Conservation (phyloP, 2,329 filamentous ascomycete species). For the Sordariomycetes sp. region DNA sequence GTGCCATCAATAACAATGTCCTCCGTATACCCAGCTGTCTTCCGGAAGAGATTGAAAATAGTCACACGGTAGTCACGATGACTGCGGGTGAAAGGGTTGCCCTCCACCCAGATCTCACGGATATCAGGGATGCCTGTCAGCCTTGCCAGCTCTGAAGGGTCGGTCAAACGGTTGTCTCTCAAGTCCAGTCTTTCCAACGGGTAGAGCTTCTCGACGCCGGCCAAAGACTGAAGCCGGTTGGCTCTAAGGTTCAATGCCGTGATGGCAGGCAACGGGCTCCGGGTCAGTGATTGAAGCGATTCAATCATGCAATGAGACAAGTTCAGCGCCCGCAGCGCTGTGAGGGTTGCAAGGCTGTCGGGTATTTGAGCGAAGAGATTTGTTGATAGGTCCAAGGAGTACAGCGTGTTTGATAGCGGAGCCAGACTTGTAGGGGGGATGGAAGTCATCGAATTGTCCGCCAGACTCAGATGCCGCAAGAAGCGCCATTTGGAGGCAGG, state of each 20-base stretch:
- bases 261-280: conserved; percentile 84
- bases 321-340: conserved; percentile 84
- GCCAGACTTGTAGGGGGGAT: conserved; percentile 67
- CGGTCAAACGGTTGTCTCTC: conserved; percentile 81
- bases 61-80: conserved; percentile 77
- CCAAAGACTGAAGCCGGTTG: conserved; percentile 79
- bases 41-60: conserved; percentile 94
- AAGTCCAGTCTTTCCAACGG: conserved; percentile 86
- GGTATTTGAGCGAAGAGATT: conserved; percentile 94
- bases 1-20: conserved; percentile 84
- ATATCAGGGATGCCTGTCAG: conserved; percentile 87
- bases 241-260: conserved; percentile 84
- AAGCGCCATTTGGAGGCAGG: conserved; percentile 92
- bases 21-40: conserved; percentile 79
- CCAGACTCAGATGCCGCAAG: conserved; percentile 79
- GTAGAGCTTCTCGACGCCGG: conserved; percentile 79
- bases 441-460: conserved; percentile 82
- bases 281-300: conserved; percentile 76
- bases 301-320: conserved; percentile 97
- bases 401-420: conserved; percentile 78
- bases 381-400: conserved; percentile 84
- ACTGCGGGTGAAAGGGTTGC: conserved; percentile 85
- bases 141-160: conserved; percentile 82
- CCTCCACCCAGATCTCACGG: conserved; percentile 82
- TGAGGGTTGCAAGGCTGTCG: conserved; percentile 77